Evolutionary conservation across 176 grass and related monocot species (phyloP), one percentile per base, ranked within the genome.

Genomic region (Lolium perenne): DNA sequence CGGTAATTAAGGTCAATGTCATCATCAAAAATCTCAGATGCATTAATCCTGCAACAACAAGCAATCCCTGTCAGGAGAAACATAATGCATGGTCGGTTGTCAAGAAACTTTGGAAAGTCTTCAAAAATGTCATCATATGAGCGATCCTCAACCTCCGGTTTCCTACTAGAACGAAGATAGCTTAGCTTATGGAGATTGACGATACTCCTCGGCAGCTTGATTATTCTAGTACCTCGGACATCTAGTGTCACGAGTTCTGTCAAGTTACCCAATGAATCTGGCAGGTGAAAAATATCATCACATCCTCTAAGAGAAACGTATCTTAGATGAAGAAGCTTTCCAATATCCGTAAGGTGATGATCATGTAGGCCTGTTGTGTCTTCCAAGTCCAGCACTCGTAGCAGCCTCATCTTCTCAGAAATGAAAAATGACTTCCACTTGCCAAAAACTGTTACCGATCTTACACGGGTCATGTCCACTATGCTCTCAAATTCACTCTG

Each of bases 291-390:
- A 26, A 83, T 32, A 12, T 1, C 5, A 1, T 0, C 0, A 2
- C 55, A 68, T 6, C 67, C 15, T 11, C 85, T 66, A 15, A 88
- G 58, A 53, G 76, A 86, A 10, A 91, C 26, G 4, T 81, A 85
- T 17, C 45, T 88, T 7, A 91, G 23, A 7, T 75, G 85, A 43
- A 47, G 2, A 12, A 91, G 59, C 35, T 85, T 54, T 8, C 54
- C 21, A 8, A 91, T 60, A 0, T 41, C 61, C 3, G 70, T 6
- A 5, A 91, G 21, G 76, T 82, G 48, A 16, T 26, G 16, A 59
- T 85, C 41, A 7, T 7, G 41, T 43, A 43, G 41, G 8, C 41
- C 41, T 43, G 41, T 43, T 43, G 41, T 43, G 41, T 43, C 41
- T 43, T 43, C 41, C 41, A 43, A 43, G 41, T 43, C 41, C 41